Evolutionary conservation across 495 filamentous ascomycete genomes (phyloP), one percentile per base, ranked within the genome.

Genomic region (Trichoderma gamsii): DNA sequence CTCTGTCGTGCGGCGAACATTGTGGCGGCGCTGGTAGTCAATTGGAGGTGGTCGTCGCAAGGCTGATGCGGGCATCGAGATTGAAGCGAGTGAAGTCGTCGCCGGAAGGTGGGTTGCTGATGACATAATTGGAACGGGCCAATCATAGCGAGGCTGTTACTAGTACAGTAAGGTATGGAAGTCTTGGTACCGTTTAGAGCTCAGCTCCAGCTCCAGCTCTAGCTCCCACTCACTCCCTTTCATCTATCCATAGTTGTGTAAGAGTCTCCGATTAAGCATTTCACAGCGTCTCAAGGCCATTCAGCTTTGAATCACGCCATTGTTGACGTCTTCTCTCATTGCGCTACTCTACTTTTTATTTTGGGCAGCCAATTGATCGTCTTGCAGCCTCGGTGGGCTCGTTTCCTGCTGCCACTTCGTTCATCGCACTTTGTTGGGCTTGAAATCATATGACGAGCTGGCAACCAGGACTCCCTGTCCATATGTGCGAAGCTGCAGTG

Each of bases 1-100:
- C 77, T 76, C 41, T 78, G 79, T 73, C 81, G 78, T 66, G 82
- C 71, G 68, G 81, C 78, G 70, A 76, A 77, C 81, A 83, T 83
- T 68, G 69, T 73, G 71, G 46, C 23, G 27, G 69, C 25, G 49
- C 46, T 51, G 65, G 65, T 41, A 15, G 63, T 65, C 63, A 65
- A 65, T 65, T 38, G 32, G 18, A 25, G 63, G n/a, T 65, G 35
- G 27, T 41, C 27, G 63, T 41, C 32, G 18, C 35, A 65, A 41
- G 18, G 63, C 5, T 44, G 27, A 65, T 7, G 32, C 63, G 18
- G 35, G 21, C 41, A 15, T 7, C 16, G 41, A 65, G 63, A 44
- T 21, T 61, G 52, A 16, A 23, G 23, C 7, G 21, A 25, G 41
- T 66, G 41, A 66, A 44, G 65, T 66, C 43, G 65, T 66, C 65